phyloP scores from a whole-genome alignment of 495 filamentous ascomycete genomes.

The Clavariopsis aquatica region DNA sequence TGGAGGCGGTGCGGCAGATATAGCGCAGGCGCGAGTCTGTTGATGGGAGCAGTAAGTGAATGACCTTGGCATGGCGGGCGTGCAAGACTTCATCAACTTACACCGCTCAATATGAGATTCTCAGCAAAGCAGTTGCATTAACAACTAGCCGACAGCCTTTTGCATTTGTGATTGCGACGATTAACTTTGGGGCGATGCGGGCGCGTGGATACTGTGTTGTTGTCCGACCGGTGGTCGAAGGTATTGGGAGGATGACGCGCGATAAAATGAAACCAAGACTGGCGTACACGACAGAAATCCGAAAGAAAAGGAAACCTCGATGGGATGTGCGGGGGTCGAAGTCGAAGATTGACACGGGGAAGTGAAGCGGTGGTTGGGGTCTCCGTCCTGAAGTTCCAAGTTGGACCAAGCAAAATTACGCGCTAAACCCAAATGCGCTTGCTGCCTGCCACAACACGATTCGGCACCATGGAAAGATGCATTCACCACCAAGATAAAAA shows the following conservation, averaged over 20 bases:
- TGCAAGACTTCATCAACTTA: slow-evolving; percentile 4
- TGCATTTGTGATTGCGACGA: slow-evolving; percentile 4
- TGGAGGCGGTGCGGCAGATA: slow-evolving; percentile 8
- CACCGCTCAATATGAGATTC: slow-evolving; percentile 4
- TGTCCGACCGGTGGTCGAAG: neutral
- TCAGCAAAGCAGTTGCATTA: slow-evolving; percentile 13
- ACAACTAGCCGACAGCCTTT: neutral
- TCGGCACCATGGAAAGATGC: neutral
- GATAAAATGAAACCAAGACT: neutral
- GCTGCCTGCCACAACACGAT: slow-evolving; percentile 3
- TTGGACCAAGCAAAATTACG: slow-evolving; percentile 1
- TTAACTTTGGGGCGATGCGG: slow-evolving; percentile 1
- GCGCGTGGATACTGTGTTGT: neutral
- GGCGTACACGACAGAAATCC: neutral
- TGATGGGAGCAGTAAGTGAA: slow-evolving; percentile 13
- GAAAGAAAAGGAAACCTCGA: neutral
- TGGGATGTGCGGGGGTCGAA: neutral
- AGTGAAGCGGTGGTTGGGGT: neutral
- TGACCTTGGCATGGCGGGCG: neutral
- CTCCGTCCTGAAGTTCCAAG: neutral
- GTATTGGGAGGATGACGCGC: slow-evolving; percentile 16
- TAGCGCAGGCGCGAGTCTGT: slow-evolving; percentile 13
- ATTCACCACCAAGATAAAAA: slow-evolving; percentile 5
- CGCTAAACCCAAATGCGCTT: neutral
- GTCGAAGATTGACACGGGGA: neutral